Evolutionary conservation across 2,329 filamentous ascomycete species (phyloP).

Genomic region (Nigrograna mackinnonii): DNA sequence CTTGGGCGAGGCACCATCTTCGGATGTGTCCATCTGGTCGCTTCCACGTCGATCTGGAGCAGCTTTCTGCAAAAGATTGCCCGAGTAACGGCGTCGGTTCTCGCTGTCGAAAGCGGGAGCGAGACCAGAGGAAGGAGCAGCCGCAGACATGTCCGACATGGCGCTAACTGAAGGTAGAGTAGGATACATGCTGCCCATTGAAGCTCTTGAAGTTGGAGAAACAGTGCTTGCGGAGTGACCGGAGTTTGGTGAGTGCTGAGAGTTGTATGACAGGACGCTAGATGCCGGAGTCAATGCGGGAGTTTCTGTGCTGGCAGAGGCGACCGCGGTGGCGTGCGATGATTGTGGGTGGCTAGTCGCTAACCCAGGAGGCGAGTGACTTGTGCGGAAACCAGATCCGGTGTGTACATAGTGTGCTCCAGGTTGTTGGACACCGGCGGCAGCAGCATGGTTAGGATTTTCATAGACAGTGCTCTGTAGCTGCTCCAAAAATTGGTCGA

Average conservation of each 20-base stretch:
- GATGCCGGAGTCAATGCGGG: slow-evolving; percentile 78
- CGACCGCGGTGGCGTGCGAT: slow-evolving; percentile 55
- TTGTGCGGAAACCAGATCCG: slow-evolving; percentile 57
- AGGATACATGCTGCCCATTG: slow-evolving; percentile 70
- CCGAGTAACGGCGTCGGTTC: slow-evolving; percentile 64
- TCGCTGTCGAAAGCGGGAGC: slow-evolving; percentile 66
- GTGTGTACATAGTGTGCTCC: slow-evolving; percentile 67
- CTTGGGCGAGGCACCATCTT: slow-evolving; percentile 35
- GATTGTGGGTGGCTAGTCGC: slow-evolving; percentile 45
- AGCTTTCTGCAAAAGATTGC: slow-evolving; percentile 60
- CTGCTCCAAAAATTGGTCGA: slow-evolving; percentile 93
- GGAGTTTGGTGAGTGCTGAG: slow-evolving; percentile 77
- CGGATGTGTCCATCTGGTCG: slow-evolving; percentile 47
- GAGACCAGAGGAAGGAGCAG: slow-evolving; percentile 69
- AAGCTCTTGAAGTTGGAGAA: slow-evolving; percentile 64
- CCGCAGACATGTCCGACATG: slow-evolving; percentile 64
- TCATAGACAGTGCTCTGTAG: slow-evolving; percentile 97
- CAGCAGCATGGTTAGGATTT: slow-evolving; percentile 79
- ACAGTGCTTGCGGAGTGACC: slow-evolving; percentile 63
- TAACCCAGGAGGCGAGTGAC: slow-evolving; percentile 58
- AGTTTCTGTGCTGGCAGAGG: slow-evolving; percentile 58
- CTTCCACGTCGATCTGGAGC: slow-evolving; percentile 35
- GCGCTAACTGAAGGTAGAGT: slow-evolving; percentile 72
- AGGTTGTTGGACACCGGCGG: slow-evolving; percentile 76
- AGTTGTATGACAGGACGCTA: slow-evolving; percentile 75